phyloP scores from a whole-genome alignment of 1,284 basidiomycete species.

The Puccinia triticina region DNA sequence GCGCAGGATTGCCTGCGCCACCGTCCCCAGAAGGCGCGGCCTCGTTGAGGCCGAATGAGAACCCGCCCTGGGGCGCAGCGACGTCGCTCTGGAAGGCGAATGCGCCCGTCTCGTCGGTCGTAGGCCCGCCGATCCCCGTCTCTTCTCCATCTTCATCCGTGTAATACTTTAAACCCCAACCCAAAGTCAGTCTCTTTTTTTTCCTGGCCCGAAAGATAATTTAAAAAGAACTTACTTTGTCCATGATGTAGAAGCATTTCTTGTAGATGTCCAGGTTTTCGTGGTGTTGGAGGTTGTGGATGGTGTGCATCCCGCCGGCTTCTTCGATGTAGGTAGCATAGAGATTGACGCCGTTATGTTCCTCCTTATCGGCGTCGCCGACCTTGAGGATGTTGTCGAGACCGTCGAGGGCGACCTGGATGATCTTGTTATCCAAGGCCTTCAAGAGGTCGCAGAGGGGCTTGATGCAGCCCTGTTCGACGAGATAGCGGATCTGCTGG shows the following conservation, averaged over 20 bases:
- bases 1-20: not conserved
- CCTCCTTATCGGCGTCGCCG: constrained; percentile 91
- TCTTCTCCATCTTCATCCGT: constrained; percentile 65
- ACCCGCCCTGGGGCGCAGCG: constrained; percentile 86
- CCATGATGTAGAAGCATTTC: constrained; percentile 99
- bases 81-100: constrained; percentile 76
- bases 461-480: constrained; percentile 96
- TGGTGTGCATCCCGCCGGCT: constrained; percentile 84
- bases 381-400: constrained; percentile 99
- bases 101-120: constrained; percentile 75
- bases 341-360: constrained; percentile 80
- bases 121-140: constrained; percentile 75
- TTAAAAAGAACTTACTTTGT: constrained; percentile 66
- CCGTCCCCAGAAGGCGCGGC: not conserved
- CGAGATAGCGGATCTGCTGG: constrained; percentile 95
- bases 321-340: constrained; percentile 96
- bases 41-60: constrained; percentile 71
- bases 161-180: constrained; percentile 55
- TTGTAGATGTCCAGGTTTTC: constrained; percentile 99
- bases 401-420: constrained; percentile 96
- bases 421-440: constrained; percentile 99
- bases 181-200: not conserved
- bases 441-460: constrained; percentile 93
- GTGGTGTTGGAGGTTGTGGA: constrained; percentile 87
- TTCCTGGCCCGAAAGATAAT: not conserved